Conservation (phyloP, 176 grass and related monocot species). For the Echinochloa phyllopogon region DNA sequence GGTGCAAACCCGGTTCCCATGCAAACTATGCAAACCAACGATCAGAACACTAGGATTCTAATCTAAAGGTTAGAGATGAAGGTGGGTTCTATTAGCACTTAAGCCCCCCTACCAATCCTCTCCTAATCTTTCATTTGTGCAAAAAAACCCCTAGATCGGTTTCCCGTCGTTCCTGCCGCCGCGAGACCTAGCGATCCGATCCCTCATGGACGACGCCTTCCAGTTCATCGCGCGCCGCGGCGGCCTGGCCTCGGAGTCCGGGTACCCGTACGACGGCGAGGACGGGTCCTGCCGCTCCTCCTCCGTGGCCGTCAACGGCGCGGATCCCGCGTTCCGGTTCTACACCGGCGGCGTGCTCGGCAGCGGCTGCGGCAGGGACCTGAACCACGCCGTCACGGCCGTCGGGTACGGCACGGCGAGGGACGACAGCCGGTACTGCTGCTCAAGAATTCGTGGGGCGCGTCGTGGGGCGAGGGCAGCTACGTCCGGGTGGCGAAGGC, state of each 20-base stretch:
- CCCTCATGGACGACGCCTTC: constrained; percentile 69
- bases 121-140: no score
- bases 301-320: constrained; percentile 59
- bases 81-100: no score
- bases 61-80: no score
- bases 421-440: constrained; percentile 59
- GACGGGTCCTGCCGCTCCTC: constrained; percentile 45
- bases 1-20: no score
- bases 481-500: constrained; percentile 61
- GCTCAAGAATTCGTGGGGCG: constrained; percentile 75
- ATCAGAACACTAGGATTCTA: no score
- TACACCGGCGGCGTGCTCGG: constrained; percentile 51
- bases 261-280: constrained; percentile 57
- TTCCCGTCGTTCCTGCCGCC: no score
- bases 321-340: constrained; percentile 49
- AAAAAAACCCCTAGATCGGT: no score
- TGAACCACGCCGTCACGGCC: constrained; percentile 61
- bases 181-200: no score
- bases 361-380: constrained; percentile 57
- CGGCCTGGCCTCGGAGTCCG: constrained; percentile 52
- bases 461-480: constrained; percentile 58
- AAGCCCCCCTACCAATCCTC: no score
- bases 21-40: no score
- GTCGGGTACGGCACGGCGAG: constrained; percentile 59
- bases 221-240: constrained; percentile 48